phyloP scores from a whole-genome alignment of 2,329 filamentous ascomycete species.

The Zasmidium citrigriseum region DNA sequence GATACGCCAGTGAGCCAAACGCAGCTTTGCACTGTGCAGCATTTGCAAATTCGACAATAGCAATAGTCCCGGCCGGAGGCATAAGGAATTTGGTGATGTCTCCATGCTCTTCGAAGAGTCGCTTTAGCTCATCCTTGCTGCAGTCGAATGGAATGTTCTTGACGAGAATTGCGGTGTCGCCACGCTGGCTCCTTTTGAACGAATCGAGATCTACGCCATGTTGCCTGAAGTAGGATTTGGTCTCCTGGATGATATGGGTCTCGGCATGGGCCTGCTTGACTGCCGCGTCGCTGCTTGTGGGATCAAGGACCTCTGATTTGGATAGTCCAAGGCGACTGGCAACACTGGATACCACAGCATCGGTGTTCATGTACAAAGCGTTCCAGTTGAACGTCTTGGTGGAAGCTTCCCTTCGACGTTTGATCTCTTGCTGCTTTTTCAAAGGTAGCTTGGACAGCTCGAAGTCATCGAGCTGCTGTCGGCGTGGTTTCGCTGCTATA shows the following conservation, averaged over 20 bases:
- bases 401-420: slow-evolving; percentile 77
- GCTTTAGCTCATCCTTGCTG: slow-evolving; percentile 73
- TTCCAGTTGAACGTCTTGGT: slow-evolving; percentile 93
- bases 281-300: slow-evolving; percentile 90
- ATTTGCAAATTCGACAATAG: slow-evolving; percentile 85
- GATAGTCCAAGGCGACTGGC: slow-evolving; percentile 83
- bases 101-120: slow-evolving; percentile 83
- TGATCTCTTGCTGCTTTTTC: slow-evolving; percentile 91
- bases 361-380: slow-evolving; percentile 95
- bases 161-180: slow-evolving; percentile 83
- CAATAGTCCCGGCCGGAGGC: slow-evolving; percentile 89
- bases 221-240: slow-evolving; percentile 83
- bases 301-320: slow-evolving; percentile 90
- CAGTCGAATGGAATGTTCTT: slow-evolving; percentile 94
- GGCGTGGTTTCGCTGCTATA: slow-evolving; percentile 79
- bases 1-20: slow-evolving; percentile 82
- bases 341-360: slow-evolving; percentile 89
- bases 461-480: slow-evolving; percentile 83
- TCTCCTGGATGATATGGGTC: slow-evolving; percentile 94
- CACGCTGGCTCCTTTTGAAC: slow-evolving; percentile 81
- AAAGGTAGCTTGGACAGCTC: slow-evolving; percentile 86
- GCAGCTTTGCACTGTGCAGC: slow-evolving; percentile 78
- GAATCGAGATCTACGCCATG: slow-evolving; percentile 91
- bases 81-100: slow-evolving; percentile 80
- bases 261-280: slow-evolving; percentile 97